These are phyloP conservation scores for Solanum paucissectum DNA, from an alignment of 257 asterid genomes.

Conservation along the genomic window DNA sequence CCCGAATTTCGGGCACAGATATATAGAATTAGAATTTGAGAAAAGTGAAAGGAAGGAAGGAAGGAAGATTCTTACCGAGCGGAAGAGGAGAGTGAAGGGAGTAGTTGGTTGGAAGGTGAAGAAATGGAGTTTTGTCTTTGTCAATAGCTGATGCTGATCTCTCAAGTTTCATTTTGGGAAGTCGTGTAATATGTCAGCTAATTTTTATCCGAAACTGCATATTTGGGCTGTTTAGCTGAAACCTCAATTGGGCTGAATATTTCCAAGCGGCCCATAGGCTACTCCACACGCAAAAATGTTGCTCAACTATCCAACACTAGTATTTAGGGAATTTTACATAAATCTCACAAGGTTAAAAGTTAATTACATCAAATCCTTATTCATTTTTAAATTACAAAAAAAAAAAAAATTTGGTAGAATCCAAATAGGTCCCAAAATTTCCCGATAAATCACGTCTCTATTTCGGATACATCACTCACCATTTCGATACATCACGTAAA, in stretches of 20 bases:
- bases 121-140: background rate
- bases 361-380: too few relatives aligned
- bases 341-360: too few relatives aligned
- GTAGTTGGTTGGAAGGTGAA: background rate
- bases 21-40: background rate
- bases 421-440: too few relatives aligned
- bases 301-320: background rate
- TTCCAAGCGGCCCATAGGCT: background rate
- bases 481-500: too few relatives aligned
- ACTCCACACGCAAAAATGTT: background rate
- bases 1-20: background rate
- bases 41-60: background rate
- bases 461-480: too few relatives aligned
- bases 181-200: background rate
- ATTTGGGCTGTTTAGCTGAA: background rate
- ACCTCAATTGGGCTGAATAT: background rate
- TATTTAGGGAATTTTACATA: too few relatives aligned
- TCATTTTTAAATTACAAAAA: too few relatives aligned
- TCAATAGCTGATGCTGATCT: background rate
- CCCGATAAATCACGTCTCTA: too few relatives aligned
- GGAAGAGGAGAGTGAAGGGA: background rate
- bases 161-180: background rate
- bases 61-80: background rate
- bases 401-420: too few relatives aligned
- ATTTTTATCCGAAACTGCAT: background rate